These are phyloP conservation scores for Trebouxia sp. DNA, from an alignment of 139 green algal species.

Conservation along the genomic window DNA sequence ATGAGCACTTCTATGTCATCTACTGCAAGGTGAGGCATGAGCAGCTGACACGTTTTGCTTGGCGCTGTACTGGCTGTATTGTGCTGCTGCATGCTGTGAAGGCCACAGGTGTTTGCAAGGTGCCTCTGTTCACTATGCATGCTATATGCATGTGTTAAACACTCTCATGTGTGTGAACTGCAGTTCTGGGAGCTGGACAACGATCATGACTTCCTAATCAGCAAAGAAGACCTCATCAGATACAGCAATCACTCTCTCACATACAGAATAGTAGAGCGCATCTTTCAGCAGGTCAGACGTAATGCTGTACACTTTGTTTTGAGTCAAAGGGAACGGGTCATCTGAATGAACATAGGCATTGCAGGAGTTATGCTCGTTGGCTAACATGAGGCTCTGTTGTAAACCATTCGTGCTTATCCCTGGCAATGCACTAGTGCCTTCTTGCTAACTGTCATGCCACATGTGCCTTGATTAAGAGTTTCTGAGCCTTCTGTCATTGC, in stretches of 20 bases:
- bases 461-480: no score
- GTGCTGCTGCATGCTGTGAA: neutral
- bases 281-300: slow-evolving; percentile 83
- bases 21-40: slow-evolving; percentile 89
- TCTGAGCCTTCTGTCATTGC: no score
- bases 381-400: no score
- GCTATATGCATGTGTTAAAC: neutral
- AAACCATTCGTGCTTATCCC: no score
- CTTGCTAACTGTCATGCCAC: no score
- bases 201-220: slow-evolving; percentile 98
- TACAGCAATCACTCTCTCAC: slow-evolving; percentile 95
- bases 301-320: no score
- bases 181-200: slow-evolving; percentile 98
- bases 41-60: neutral
- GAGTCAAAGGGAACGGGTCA: no score
- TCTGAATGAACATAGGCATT: neutral
- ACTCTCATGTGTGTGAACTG: neutral
- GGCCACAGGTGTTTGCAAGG: neutral
- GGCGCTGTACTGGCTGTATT: neutral
- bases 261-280: slow-evolving; percentile 93
- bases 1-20: slow-evolving; percentile 99
- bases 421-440: no score
- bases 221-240: slow-evolving; percentile 89
- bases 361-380: no score
- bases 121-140: neutral